Evolutionary conservation across 495 filamentous ascomycete species (phyloP), one percentile per base, ranked within the genome.

Genomic region (Elasticomyces elasticus): DNA sequence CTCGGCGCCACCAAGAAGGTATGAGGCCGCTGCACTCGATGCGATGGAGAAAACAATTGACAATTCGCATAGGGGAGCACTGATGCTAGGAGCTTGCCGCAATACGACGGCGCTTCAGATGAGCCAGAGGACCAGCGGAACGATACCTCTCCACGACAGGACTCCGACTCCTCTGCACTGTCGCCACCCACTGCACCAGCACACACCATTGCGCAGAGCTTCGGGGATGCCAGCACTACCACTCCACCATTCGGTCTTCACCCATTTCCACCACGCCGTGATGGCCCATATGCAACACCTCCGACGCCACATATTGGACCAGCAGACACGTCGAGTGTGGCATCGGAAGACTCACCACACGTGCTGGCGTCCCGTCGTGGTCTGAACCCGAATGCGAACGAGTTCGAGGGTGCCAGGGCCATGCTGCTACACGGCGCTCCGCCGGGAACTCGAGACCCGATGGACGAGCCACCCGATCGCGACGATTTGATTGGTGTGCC

Each of bases 311-410:
- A 54, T 25, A 25, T 9, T 19, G 51, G 51, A 2, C 51, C 51
- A 26, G 51, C 38, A 31, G 51, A 54, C 26, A n/a, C 51, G 10
- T 35, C 51, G 4, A 54, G 51, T 41, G 23, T 54, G 17, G 51
- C 33, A 15, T 26, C 46, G 24, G 13, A 26, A 12, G 20, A 33
- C 30, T 33, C 30, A 3, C 4, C 5, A 3, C 2, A 23, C 11
- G 49, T 38, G 37, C 49, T 17, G 10, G 23, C 17, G 25, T 1
- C 31, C 4, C 33, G 41, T 31, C 40, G 19, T 2, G 33, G 20
- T 22, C 13, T 35, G 7, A 15, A 40, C 30, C 30, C 30, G 15
- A 7, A 7, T 7, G 30, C 30, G 7, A 33, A 33, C 7, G 7
- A 7, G 15, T 33, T 7, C 7, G 30, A 33, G 15, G 30, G 30